Evolutionary conservation across 2,329 filamentous ascomycete genomes (phyloP).

Genomic region (Hypoxylon sp.): DNA sequence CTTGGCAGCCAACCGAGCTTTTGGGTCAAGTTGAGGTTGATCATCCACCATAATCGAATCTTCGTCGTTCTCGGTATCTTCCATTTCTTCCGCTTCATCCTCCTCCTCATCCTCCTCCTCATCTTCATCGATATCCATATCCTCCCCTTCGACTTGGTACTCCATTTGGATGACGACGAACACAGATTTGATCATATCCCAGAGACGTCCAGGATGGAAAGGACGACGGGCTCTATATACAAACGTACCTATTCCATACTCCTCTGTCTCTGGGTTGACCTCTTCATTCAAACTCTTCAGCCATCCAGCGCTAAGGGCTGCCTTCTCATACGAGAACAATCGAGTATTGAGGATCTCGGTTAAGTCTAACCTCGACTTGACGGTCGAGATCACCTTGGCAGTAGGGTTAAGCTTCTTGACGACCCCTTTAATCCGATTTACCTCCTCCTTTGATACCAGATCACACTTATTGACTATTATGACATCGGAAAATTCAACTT

Average conservation of each 20-base stretch:
- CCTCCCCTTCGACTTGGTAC: conserved; percentile 54
- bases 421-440: conserved; percentile 66
- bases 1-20: conserved; percentile 68
- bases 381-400: conserved; percentile 74
- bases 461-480: conserved; percentile 80
- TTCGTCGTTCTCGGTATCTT: conserved; percentile 52
- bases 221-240: conserved; percentile 75
- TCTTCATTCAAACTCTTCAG: conserved; percentile 78
- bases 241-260: conserved; percentile 80
- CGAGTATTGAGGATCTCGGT: conserved; percentile 76
- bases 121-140: conserved; percentile 44
- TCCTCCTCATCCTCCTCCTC: conserved; percentile 48
- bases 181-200: conserved; percentile 63
- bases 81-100: conserved; percentile 56
- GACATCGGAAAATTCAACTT: conserved; percentile 83
- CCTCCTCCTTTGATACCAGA: conserved; percentile 62
- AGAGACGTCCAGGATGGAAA: conserved; percentile 65
- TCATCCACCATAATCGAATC: conserved; percentile 51
- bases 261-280: conserved; percentile 80
- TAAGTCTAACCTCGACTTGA: conserved; percentile 68
- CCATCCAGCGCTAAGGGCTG: conserved; percentile 78
- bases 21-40: conserved; percentile 47
- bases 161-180: conserved; percentile 66
- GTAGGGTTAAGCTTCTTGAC: conserved; percentile 75
- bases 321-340: conserved; percentile 75